Evolutionary conservation across 768 basidiomycete genomes (phyloP).

Genomic region (Galerina marginata): DNA sequence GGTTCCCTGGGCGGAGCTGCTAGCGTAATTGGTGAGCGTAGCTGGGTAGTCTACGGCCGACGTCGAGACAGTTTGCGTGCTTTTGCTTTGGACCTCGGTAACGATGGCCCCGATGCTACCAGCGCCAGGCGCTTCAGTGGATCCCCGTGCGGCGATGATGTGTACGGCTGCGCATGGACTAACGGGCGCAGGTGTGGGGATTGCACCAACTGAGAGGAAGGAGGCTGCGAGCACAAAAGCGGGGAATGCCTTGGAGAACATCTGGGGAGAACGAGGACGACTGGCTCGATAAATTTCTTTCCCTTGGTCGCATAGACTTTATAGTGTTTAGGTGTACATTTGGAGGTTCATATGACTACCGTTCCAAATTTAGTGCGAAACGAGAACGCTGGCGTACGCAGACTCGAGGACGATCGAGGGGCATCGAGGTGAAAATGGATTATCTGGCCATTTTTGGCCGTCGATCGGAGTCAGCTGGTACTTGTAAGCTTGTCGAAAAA

Average conservation of each 20-base stretch:
- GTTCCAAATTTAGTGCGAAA: too few relatives aligned
- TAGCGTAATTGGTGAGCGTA: conserved; percentile 31
- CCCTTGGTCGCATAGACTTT: too few relatives aligned
- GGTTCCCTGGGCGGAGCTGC: conserved; percentile 33
- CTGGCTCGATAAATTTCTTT: too few relatives aligned
- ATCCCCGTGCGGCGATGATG: conserved; percentile 33
- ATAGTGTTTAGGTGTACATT: too few relatives aligned
- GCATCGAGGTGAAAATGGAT: too few relatives aligned
- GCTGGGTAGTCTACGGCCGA: conserved; percentile 34
- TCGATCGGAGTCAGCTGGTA: too few relatives aligned
- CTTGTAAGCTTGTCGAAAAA: too few relatives aligned
- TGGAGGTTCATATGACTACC: too few relatives aligned
- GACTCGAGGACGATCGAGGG: too few relatives aligned
- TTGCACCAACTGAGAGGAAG: conserved; percentile 9
- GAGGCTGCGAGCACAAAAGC: conserved; percentile 11
- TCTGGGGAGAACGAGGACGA: neutral
- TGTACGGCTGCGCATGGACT: conserved; percentile 33
- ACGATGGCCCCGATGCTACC: conserved; percentile 33
- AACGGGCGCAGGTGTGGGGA: conserved; percentile 26
- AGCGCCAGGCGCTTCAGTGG: conserved; percentile 30
- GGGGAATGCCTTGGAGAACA: conserved; percentile 16
- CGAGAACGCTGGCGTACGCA: too few relatives aligned
- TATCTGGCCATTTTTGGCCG: too few relatives aligned
- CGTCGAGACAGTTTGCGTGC: conserved; percentile 33
- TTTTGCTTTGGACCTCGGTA: conserved; percentile 27